Conservation (phyloP, 805 yeast species). For the Candida adriatica region DNA sequence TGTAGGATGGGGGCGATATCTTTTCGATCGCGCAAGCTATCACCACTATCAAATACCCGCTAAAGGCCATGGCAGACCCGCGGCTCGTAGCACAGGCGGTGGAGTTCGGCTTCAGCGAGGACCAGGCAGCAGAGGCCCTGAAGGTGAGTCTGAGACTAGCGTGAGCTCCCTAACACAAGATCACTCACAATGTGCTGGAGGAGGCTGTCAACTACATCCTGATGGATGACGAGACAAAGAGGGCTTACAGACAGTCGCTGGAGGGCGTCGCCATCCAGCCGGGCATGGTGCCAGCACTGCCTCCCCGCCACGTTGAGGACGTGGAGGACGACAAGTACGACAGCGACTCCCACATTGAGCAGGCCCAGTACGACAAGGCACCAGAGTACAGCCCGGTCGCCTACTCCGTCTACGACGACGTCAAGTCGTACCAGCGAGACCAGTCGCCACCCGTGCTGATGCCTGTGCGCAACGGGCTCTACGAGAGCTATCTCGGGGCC, state of each 20-base stretch:
- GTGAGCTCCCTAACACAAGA: not conserved
- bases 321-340: not conserved
- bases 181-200: not conserved
- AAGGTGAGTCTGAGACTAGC: not conserved
- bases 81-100: too few relatives aligned
- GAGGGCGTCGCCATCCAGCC: not conserved
- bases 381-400: not conserved
- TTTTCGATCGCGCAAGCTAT: too few relatives aligned
- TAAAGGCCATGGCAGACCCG: too few relatives aligned
- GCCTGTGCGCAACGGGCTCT: conserved; percentile 26
- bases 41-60: too few relatives aligned
- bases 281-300: not conserved
- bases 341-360: not conserved
- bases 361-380: not conserved
- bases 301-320: not conserved
- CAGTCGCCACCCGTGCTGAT: conserved; percentile 28
- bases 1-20: too few relatives aligned
- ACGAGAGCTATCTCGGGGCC: conserved; percentile 37
- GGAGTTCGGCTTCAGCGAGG: not conserved
- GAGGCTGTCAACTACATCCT: not conserved
- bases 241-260: not conserved
- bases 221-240: not conserved
- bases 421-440: conserved; percentile 20
- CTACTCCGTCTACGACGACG: conserved; percentile 30
- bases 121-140: not conserved